Base-by-base conservation (phyloP, 2,329 filamentous ascomycete species). In the Calonectria honghensis region DNA sequence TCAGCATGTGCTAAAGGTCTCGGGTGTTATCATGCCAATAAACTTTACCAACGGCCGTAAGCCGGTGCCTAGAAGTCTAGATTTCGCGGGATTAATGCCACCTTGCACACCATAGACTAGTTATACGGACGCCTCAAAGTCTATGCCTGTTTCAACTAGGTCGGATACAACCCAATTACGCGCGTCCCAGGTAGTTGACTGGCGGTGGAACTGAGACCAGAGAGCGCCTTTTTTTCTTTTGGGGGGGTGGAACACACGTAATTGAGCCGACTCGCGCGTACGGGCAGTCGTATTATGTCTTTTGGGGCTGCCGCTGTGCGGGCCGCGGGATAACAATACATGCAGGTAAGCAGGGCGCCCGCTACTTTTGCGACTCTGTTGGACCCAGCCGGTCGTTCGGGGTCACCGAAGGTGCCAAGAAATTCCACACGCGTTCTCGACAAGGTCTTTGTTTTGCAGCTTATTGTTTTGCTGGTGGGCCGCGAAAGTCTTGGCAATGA, bases 361-460 rank as follows among this genome's bases (percentile, higher is more conserved):
- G 6, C 7, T 45, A 18, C 18, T n/a, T n/a, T 11, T 48, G 24
- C 37, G 6, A 27, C 14, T 9, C n/a, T 29, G n/a, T 31, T 41
- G 14, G 37, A 10, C 57, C 9, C 14, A 16, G 27, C 37, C 9
- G 18, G n/a, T 5, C 37, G 24, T 39, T 39, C 57, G 57, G 57
- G 37, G 57, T 41, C 57, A 35, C 57, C 57, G 57, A 63, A 9
- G 14, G 16, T 27, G 57, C 35, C 57, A 63, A 63, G 57, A 37
- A 41, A 39, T n/a, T 24, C 57, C 57, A 41, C 11, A 13, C 29
- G 31, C 31, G 18, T 16, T n/a, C 52, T 57, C 18, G 20, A 57
- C 52, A 57, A 35, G 52, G 52, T n/a, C 52, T 32, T 57, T 54
- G 52, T 20, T 54, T 57, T 32, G 52, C 52, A n/a, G 29, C 29